Conservation (phyloP, 805 yeast species). For the Candida maris region DNA sequence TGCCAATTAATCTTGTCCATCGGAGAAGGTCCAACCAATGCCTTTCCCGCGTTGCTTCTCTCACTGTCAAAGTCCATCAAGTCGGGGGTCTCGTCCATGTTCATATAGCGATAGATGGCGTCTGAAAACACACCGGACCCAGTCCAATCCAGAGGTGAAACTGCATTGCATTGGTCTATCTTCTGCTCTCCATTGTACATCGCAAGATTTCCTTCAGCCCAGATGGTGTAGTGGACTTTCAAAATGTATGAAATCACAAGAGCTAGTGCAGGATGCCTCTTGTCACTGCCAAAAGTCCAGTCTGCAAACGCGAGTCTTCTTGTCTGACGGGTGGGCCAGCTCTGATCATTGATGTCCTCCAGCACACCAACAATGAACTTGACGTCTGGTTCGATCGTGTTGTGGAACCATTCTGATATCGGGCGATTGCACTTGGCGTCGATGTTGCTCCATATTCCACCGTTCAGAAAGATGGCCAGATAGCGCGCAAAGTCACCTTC, state of each 20-base stretch:
- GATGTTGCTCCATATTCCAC: slow-evolving; percentile 86
- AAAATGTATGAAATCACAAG: slow-evolving; percentile 74
- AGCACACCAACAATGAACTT: slow-evolving; percentile 86
- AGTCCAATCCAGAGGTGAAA: slow-evolving; percentile 83
- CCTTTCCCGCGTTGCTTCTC: slow-evolving; percentile 9
- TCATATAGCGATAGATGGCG: slow-evolving; percentile 44
- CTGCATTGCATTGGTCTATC: slow-evolving; percentile 53
- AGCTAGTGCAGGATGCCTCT: slow-evolving; percentile 80
- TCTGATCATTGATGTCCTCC: slow-evolving; percentile 88
- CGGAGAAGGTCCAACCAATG: slow-evolving; percentile 15
- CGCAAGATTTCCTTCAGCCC: slow-evolving; percentile 39
- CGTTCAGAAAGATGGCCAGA: slow-evolving; percentile 73
- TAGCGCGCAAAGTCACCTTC: slow-evolving; percentile 89
- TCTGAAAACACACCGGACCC: slow-evolving; percentile 92
- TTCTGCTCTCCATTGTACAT: slow-evolving; percentile 22
- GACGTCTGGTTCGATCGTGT: slow-evolving; percentile 31
- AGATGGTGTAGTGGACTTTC: slow-evolving; percentile 57
- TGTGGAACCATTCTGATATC: slow-evolving; percentile 57
- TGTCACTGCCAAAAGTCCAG: slow-evolving; percentile 86
- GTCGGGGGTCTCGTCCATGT: slow-evolving; percentile 17
- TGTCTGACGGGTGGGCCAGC: slow-evolving; percentile 84
- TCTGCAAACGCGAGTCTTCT: slow-evolving; percentile 88
- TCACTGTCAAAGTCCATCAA: slow-evolving; percentile 10
- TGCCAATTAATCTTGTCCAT: slow-evolving; percentile 19
- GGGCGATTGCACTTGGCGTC: slow-evolving; percentile 73